Evolutionary conservation across 306 rosid genomes (phyloP).

Genomic region (Quercus aquifolioides): DNA sequence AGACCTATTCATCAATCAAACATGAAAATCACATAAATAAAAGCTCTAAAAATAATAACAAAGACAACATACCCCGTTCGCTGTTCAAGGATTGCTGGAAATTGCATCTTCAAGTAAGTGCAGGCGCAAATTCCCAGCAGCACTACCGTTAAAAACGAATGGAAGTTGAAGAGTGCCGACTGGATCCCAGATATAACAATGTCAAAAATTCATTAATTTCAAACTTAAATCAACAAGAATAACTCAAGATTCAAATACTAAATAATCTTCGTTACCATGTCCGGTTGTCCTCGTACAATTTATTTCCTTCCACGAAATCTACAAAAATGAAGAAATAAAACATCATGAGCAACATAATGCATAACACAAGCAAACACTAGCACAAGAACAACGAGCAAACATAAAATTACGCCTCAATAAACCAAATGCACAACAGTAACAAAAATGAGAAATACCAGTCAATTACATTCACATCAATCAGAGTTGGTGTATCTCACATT

Average conservation of each 20-base stretch:
- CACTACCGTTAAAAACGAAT: slow-evolving; percentile 46
- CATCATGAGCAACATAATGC: neutral
- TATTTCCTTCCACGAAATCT: slow-evolving; percentile 20
- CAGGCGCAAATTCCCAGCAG: slow-evolving; percentile 49
- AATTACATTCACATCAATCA: too few species aligned
- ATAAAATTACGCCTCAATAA: too few species aligned
- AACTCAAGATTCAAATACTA: neutral
- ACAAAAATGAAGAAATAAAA: neutral
- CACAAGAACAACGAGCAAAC: neutral
- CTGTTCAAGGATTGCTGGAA: slow-evolving; percentile 47
- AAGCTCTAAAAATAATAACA: neutral
- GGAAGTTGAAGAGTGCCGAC: slow-evolving; percentile 54
- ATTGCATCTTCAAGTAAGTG: slow-evolving; percentile 52
- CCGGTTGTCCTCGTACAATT: neutral
- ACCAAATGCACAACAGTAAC: too few species aligned
- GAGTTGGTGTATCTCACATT: too few species aligned
- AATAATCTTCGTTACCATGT: slow-evolving; percentile 24
- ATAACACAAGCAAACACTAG: neutral
- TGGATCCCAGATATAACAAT: slow-evolving; percentile 26
- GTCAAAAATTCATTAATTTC: slow-evolving; percentile 9
- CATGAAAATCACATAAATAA: neutral
- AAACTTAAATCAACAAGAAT: neutral
- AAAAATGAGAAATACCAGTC: too few species aligned
- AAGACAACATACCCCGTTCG: slow-evolving; percentile 39
- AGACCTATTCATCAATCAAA: neutral